Conservation (phyloP, 768 basidiomycete genomes). For the Trametes meyenii region DNA sequence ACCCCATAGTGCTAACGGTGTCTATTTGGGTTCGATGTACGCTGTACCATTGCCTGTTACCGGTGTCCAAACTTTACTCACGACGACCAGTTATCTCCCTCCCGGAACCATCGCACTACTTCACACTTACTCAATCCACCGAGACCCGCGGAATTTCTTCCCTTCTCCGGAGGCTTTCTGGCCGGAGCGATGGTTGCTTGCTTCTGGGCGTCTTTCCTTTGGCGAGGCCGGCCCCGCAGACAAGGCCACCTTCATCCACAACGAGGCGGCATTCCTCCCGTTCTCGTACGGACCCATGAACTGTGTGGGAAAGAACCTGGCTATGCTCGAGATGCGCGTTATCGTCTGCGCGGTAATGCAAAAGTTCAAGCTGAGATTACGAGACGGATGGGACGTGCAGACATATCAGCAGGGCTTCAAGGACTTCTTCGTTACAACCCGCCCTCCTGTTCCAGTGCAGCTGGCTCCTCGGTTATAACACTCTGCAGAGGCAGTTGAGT, state of each 20-base stretch:
- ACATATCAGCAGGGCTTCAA: constrained; percentile 33
- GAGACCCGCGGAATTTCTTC: constrained; percentile 48
- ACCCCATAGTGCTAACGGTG: constrained; percentile 32
- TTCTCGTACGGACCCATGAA: constrained; percentile 52
- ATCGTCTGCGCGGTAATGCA: constrained; percentile 37
- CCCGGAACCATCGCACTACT: constrained; percentile 36
- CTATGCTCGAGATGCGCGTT: constrained; percentile 39
- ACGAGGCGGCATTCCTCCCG: constrained; percentile 41
- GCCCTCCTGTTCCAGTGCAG: constrained; percentile 29
- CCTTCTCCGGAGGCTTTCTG: constrained; percentile 44
- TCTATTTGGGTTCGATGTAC: constrained; percentile 39
- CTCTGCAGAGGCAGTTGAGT: no score
- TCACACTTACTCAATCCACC: constrained; percentile 46
- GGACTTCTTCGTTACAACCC: constrained; percentile 34
- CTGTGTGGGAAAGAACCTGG: constrained; percentile 52
- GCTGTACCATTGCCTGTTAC: background rate
- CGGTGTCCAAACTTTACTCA: background rate
- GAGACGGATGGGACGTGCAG: constrained; percentile 31
- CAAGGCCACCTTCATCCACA: constrained; percentile 21
- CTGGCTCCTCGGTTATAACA: background rate
- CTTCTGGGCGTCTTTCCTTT: constrained; percentile 6
- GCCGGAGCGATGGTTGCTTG: constrained; percentile 47
- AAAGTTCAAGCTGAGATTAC: constrained; percentile 37
- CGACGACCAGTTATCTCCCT: constrained; percentile 20
- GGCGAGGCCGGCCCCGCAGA: constrained; percentile 3